Evolutionary conservation across 257 asterid species (phyloP), one percentile per base, ranked within the genome.

Genomic region (Mitragyna speciosa): DNA sequence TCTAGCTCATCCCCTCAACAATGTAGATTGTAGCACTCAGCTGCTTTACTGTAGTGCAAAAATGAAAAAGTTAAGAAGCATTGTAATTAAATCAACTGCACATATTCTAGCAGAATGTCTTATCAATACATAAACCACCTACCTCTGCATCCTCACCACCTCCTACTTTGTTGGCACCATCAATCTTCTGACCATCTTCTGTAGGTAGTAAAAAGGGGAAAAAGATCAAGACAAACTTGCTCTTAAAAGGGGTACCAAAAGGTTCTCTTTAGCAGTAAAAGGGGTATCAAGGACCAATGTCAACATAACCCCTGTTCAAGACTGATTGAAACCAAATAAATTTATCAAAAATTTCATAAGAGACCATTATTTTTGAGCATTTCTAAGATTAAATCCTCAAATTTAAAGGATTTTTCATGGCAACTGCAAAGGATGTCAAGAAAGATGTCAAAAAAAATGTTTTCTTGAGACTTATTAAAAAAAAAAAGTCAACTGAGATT

Each of bases 121-220:
- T 39, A 67, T 68, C 19, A 47, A 61, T 11, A 22, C 20, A 64
- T 51, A 75, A 81, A 30, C 26, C 70, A 78, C 87, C 73, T 71
- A 91, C 97, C 96, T 92, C 92, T 52, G 88, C 90, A 80, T 85
- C 92, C 24, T 86, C 94, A 66, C 76, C 85, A 52, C 89, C 96
- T 43, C 92, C 94, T 59, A 71, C 86, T 86, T 85, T 92, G 89
- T 56, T 74, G 61, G 86, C 77, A 76, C 86, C 89, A 72, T 92
- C 95, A 67, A 77, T 77, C 64, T 90, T 92, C 78, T 81, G 90
- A 64, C 82, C 87, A 75, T 92, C 97, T 52, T 92, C 96, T 92
- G 87, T 85, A 58, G 67, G 33, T 36, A 86, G 41, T 7, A 41
- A 70, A 64, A 86, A 79, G 15, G 71, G 17, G 26, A 61, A 61